Conservation (phyloP, 169 alveolate species). For the Pseudocohnilembus persalinus region DNA sequence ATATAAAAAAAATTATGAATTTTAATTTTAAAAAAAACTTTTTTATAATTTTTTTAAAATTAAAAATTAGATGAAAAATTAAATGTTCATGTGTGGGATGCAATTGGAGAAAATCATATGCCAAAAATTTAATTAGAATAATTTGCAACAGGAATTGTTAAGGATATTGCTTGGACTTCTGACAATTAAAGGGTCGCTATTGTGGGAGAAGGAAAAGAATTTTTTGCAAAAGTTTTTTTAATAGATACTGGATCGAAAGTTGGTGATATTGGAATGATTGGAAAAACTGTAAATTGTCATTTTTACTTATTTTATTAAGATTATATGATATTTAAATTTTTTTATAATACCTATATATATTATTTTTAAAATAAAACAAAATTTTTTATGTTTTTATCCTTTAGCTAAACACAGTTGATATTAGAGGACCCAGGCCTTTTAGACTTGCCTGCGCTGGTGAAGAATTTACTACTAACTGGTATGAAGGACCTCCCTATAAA, state of each 20-base stretch:
- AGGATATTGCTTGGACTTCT: conserved; percentile 51
- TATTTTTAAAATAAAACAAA: no score
- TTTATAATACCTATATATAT: no score
- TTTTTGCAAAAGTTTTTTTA: conserved; percentile 48
- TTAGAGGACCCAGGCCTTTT: conserved; percentile 35
- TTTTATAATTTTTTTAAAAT: background rate
- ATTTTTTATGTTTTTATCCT: no score
- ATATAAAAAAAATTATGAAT: background rate
- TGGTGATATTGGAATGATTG: conserved; percentile 51
- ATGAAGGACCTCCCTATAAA: conserved; percentile 65
- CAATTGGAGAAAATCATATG: conserved; percentile 13
- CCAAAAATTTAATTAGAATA: conserved; percentile 4
- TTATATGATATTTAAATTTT: no score
- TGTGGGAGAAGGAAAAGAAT: conserved; percentile 58
- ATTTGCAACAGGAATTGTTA: conserved; percentile 37
- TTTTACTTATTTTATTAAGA: no score
- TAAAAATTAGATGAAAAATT: conserved; percentile 22
- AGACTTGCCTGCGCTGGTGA: conserved; percentile 56
- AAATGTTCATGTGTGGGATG: conserved; percentile 32
- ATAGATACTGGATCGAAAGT: conserved; percentile 45
- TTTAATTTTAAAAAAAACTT: background rate
- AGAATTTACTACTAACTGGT: conserved; percentile 35
- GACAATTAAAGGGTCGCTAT: conserved; percentile 53
- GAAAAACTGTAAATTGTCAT: conserved; percentile 29
- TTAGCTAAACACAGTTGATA: background rate